Base-by-base conservation (phyloP, 805 yeast species). In the Kluyveromyces lactis region DNA sequence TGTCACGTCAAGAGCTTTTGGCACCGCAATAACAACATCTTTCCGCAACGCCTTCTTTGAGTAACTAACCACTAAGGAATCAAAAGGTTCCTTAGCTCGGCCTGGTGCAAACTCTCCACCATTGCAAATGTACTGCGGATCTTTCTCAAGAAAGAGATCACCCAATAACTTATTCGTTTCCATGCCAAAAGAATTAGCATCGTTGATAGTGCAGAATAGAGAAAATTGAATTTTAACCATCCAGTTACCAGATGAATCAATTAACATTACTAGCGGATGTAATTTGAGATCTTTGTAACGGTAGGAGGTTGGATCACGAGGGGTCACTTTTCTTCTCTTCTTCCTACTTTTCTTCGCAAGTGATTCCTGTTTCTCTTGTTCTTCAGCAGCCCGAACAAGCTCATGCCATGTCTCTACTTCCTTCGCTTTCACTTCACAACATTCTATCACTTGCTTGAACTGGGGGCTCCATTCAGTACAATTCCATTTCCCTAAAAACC, bases 81-180 rank as follows among this genome's bases (percentile, higher is more conserved):
- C 9, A 9, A 21, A 28, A 2, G 3, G 10, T 2, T 29, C 24
- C 12, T 24, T 11, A 11, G 13, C 33, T 8, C 27, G 21, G 10
- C 18, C 16, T 27, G 30, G n/a, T n/a, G 6, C n/a, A 27, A 24
- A 24, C 16, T 28, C 9, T 28, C 16, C n/a, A n/a, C n/a, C 18
- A 5, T 30, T 12, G n/a, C 7, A 27, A 26, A 35, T 18, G 32
- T 35, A 26, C 19, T 27, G 31, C 16, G 41, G 36, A 13, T 34
- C 10, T 17, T 26, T 26, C 18, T 33, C 24, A 5, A 57, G 48
- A 35, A 44, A 53, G 23, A 54, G 33, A 12, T 33, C 18, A 39
- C 57, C 60, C 16, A 58, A 39, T 11, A 52, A 43, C 9, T 21
- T 28, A 19, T 42, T 49, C 3, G 58, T 49, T n/a, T 54, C 56